Evolutionary conservation across 306 rosid genomes (phyloP), one percentile per base, ranked within the genome.

Genomic region (Morella rubra): DNA sequence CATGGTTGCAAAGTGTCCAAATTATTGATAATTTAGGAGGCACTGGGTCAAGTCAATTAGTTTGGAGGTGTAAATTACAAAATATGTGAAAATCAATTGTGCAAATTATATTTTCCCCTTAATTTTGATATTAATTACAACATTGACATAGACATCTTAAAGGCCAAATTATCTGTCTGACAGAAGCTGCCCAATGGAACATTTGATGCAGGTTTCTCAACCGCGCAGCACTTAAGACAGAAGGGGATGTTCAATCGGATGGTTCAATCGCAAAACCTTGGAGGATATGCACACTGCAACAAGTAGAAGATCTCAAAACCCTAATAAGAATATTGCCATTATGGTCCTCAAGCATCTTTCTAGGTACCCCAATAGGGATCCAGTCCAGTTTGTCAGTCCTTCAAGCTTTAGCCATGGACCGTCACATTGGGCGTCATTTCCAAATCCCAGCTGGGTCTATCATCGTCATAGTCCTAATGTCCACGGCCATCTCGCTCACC

Each of bases 381-480:
- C 87, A 67, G 61, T 14, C 16, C 27, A 86, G 93, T 80, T 69
- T 87, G 53, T 52, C 85, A 19, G 60, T 92, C 71, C 90, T 92
- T 32, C 93, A 92, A 73, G 89, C 89, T 24, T 79, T 92, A 68
- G 67, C 75, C 65, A 85, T 76, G 91, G 88, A 92, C 77, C 88
- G 88, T 75, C 84, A 82, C 14, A 52, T 92, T 7, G 90, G 90
- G 4, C 49, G 88, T 1, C 84, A 84, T 70, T 90, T 92, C 14
- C 49, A 81, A 78, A 68, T 88, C 72, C 90, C 95, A 18, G 78
- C 89, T 0, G 87, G 85, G 0, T 86, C 91, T 15, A 20, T 87
- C 27, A 0, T 0, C 6, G 89, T 89, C 19, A 7, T 87, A 51
- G 6, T 47, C 51, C 14, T 82, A n/a, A 15, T 88, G 9, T 78